phyloP scores from a whole-genome alignment of 371 early-diverging fungal genomes.

The Choanephora cucurbitarum region DNA sequence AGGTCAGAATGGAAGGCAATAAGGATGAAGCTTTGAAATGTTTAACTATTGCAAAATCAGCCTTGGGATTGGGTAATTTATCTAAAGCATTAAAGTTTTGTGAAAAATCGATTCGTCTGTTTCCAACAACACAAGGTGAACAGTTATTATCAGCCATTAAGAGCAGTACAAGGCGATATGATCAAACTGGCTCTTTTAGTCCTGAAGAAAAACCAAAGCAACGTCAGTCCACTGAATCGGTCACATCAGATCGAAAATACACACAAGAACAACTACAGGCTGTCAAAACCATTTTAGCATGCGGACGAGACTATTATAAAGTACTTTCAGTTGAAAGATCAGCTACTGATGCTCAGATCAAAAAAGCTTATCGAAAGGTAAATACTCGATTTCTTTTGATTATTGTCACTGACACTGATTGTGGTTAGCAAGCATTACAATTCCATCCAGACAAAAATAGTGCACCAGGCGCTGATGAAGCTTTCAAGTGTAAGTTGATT shows the following conservation, averaged over 20 bases:
- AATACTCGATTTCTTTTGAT: not conserved
- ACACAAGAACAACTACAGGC: conserved; percentile 81
- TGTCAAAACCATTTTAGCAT: conserved; percentile 73
- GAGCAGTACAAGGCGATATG: conserved; percentile 21
- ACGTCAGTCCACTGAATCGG: conserved; percentile 5
- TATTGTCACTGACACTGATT: no score
- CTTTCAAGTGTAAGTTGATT: conserved; percentile 87
- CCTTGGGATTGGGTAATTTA: conserved; percentile 64
- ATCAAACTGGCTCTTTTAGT: conserved; percentile 13
- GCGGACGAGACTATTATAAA: conserved; percentile 84
- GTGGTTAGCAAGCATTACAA: conserved; percentile 81
- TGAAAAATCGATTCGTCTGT: conserved; percentile 78
- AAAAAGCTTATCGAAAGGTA: conserved; percentile 96
- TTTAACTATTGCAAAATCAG: conserved; percentile 73
- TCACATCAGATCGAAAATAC: conserved; percentile 54
- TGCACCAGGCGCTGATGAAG: conserved; percentile 96
- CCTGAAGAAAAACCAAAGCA: conserved; percentile 6
- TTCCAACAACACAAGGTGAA: conserved; percentile 70
- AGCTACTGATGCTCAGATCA: conserved; percentile 87
- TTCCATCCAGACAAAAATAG: conserved; percentile 98
- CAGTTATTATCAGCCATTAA: conserved; percentile 56
- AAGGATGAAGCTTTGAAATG: conserved; percentile 87
- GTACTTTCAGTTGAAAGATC: conserved; percentile 84
- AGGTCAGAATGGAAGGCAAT: conserved; percentile 76
- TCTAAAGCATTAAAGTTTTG: conserved; percentile 78